These are phyloP conservation scores for Remersonia thermophila DNA, from an alignment of 2,329 filamentous ascomycete species.

Conservation along the genomic window DNA sequence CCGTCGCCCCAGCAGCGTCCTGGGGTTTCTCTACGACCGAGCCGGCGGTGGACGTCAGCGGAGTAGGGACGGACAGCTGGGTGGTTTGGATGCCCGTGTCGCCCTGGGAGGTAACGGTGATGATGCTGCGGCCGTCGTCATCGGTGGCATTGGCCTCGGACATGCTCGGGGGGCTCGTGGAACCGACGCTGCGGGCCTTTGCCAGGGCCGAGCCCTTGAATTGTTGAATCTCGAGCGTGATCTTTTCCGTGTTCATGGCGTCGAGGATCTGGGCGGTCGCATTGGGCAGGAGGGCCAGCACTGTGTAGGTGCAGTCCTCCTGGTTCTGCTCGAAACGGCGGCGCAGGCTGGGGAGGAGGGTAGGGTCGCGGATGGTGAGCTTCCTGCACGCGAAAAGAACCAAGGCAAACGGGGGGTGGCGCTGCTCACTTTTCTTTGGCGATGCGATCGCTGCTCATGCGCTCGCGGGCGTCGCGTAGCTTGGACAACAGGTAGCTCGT, in stretches of 20 bases:
- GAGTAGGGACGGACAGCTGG: slow-evolving; percentile 50
- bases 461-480: slow-evolving; percentile 84
- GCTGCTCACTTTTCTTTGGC: slow-evolving; percentile 94
- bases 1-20: too few species aligned
- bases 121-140: slow-evolving; percentile 68
- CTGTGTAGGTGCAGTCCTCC: slow-evolving; percentile 95
- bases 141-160: slow-evolving; percentile 64
- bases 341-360: slow-evolving; percentile 54
- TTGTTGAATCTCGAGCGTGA: slow-evolving; percentile 86
- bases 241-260: slow-evolving; percentile 79
- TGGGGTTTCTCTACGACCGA: not conserved
- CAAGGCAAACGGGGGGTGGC: too few species aligned
- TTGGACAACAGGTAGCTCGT: slow-evolving; percentile 88
- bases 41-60: slow-evolving; percentile 28
- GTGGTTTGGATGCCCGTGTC: slow-evolving; percentile 76
- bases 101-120: slow-evolving; percentile 52
- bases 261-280: slow-evolving; percentile 81
- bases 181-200: slow-evolving; percentile 33
- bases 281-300: slow-evolving; percentile 87
- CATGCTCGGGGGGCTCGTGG: slow-evolving; percentile 45
- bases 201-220: slow-evolving; percentile 58
- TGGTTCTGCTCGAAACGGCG: slow-evolving; percentile 98
- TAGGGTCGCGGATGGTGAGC: too few species aligned
- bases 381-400: too few species aligned
- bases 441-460: slow-evolving; percentile 91